Base-by-base conservation (phyloP, 192 early-diverging fungal genomes). In the Umbelopsis sp. region DNA sequence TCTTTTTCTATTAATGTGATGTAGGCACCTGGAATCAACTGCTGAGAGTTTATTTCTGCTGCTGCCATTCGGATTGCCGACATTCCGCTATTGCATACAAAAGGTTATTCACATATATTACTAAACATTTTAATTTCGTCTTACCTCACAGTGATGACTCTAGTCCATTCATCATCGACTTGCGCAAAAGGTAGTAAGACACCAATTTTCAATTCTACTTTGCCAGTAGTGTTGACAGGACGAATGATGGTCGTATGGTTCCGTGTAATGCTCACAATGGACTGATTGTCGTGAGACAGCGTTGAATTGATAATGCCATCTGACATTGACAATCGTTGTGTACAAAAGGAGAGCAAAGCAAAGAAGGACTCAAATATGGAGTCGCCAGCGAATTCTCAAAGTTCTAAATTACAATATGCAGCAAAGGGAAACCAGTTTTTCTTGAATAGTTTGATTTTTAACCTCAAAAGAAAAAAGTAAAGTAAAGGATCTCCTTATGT, bases 11-110 rank as follows among this genome's bases (percentile, higher is more conserved):
- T 71, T 41, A 85, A 46, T 9, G 83, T 82, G 30, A 85, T 77
- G 27, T 77, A 85, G 15, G 83, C 83, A 7, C 79, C 81, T 10
- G 83, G 83, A 22, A 85, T 85, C n/a, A 85, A 30, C n/a, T 71
- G 72, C 27, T 78, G 68, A 11, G 72, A 66, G 65, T 85, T 85
- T 37, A 85, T 85, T 67, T 85, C 81, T 16, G 76, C 74, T 4
- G 75, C 79, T 13, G 83, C 83, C 53, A 85, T 20, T 46, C 83
- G 71, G 21, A 85, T 80, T 18, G 83, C 83, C 1, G 83, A 82
- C 21, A 76, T 75, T 22, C 83, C 83, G 72, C 83, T 85, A 44
- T 21, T 41, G 12, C 27, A 64, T 10, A 66, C 22, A 46, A 1
- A 25, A 22, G n/a, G 30, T 71, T 21, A 52, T 49, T 37, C 51